Conservation (phyloP, 2,329 filamentous ascomycete species). For the Rhynchosporium graminicola region DNA sequence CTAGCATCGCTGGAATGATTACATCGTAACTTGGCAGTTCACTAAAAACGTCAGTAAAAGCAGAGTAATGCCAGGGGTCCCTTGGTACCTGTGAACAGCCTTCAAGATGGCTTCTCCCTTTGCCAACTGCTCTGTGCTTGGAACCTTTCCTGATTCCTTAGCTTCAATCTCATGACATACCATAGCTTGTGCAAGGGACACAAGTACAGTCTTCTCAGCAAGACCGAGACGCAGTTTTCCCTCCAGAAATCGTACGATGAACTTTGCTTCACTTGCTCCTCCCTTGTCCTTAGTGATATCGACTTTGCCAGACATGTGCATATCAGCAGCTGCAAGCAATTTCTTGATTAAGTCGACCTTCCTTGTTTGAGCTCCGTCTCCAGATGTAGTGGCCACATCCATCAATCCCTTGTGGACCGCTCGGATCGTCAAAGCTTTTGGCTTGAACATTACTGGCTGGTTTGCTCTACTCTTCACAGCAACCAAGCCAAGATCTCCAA, state of each 20-base stretch:
- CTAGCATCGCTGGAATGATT: conserved; percentile 85
- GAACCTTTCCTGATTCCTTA: conserved; percentile 62
- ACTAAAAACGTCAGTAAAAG: conserved; percentile 52
- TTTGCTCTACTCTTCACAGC: conserved; percentile 94
- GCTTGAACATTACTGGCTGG: conserved; percentile 98
- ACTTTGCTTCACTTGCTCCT: conserved; percentile 93
- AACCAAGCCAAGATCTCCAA: conserved; percentile 91
- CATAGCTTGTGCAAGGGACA: conserved; percentile 85
- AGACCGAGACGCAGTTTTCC: conserved; percentile 90
- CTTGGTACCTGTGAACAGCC: conserved; percentile 75
- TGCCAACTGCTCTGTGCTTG: conserved; percentile 74
- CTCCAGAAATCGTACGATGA: conserved; percentile 87
- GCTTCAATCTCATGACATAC: conserved; percentile 78
- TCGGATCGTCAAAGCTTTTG: conserved; percentile 82
- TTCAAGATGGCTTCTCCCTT: conserved; percentile 86
- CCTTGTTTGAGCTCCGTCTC: conserved; percentile 82
- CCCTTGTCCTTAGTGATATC: conserved; percentile 93
- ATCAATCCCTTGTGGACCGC: conserved; percentile 88
- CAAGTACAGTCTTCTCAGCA: conserved; percentile 88
- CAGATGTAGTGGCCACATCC: conserved; percentile 81
- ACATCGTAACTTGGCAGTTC: conserved; percentile 94
- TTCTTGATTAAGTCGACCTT: conserved; percentile 98
- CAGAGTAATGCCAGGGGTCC: conserved; percentile 4
- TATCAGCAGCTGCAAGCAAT: conserved; percentile 85
- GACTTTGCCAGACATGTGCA: conserved; percentile 71